Conservation (phyloP, 805 yeast species). For the Sugiyamaella boreocaroliniensis region DNA sequence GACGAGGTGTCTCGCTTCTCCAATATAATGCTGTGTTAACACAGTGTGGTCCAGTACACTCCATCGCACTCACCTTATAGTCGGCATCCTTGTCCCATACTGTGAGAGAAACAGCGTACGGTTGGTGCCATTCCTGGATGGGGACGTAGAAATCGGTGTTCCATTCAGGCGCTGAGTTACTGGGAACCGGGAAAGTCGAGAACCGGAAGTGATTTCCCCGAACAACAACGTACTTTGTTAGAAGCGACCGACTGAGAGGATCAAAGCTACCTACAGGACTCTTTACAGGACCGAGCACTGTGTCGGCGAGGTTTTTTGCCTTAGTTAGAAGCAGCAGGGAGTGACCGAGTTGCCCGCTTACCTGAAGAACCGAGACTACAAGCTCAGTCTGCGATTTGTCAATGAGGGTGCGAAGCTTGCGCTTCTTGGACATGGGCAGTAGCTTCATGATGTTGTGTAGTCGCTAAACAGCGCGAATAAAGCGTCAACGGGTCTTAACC, state of each 20-base stretch:
- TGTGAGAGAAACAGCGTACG: conserved; percentile 13
- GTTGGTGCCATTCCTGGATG: conserved; percentile 15
- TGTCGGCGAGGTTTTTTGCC: conserved; percentile 4
- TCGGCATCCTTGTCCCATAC: conserved; percentile 28
- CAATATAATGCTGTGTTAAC: not conserved
- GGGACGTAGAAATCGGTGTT: conserved; percentile 58
- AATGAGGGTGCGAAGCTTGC: not conserved
- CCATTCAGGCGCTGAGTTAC: conserved; percentile 71
- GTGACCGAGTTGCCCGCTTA: not conserved
- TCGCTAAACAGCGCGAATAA: not conserved
- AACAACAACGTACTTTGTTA: conserved; percentile 20
- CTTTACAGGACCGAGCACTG: not conserved
- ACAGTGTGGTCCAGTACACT: conserved; percentile 1
- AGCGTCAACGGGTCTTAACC: no score
- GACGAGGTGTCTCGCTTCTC: not conserved
- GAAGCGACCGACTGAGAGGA: not conserved
- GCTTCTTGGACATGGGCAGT: not conserved
- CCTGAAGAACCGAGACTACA: not conserved
- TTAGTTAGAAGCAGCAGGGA: not conserved
- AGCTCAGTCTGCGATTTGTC: not conserved
- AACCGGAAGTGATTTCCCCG: conserved; percentile 24
- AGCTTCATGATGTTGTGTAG: not conserved
- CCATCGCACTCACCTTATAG: conserved; percentile 20
- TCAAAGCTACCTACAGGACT: conserved; percentile 4
- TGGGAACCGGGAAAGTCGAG: conserved; percentile 51